Base-by-base conservation (phyloP, 1,284 basidiomycete species). In the Ganoderma boninense region DNA sequence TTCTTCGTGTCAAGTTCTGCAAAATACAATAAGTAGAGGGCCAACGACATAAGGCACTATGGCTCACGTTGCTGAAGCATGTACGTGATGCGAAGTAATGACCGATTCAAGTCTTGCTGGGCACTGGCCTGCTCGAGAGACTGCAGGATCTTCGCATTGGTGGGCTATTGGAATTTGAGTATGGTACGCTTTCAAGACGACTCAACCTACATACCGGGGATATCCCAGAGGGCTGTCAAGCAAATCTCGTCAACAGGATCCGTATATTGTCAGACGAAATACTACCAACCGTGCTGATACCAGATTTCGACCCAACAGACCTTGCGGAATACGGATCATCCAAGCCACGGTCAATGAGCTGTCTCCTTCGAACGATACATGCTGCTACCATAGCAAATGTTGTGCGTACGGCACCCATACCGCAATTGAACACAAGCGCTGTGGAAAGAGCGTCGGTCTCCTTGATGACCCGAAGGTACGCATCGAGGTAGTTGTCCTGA, bases 381-480 rank as follows among this genome's bases (percentile, higher is more conserved):
- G 97, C 97, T 2, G 97, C 95, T 18, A 94, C 91, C 98, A 99
- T 99, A 6, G 96, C 97, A 80, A 99, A 99, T 0, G 97, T 98
- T 2, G 97, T 98, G 54, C 98, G 90, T 0, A 98, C 97, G 2
- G 96, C 95, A 57, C 98, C 98, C 89, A 98, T 97, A 54, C 98
- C 97, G 80, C 98, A 99, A 69, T 96, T 97, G 81, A 99, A 98
- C 2, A 99, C 95, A 20, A 99, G 85, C 0, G 94, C 92, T 0
- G 95, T 96, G 26, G 86, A 87, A 10, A 91, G 83, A 0, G 97
- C 97, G 75, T 98, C 95, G 0, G 94, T 90, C 52, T 89, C 84
- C 76, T 92, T 90, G 77, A 99, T 92, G 62, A 97, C 91, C 16
- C 89, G 88, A 23, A 97, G 87, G 81, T 98, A 98, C 1, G 95